These are phyloP conservation scores for Ophiostoma fasciatum DNA, from an alignment of 2,329 filamentous ascomycete species.

Conservation along the genomic window DNA sequence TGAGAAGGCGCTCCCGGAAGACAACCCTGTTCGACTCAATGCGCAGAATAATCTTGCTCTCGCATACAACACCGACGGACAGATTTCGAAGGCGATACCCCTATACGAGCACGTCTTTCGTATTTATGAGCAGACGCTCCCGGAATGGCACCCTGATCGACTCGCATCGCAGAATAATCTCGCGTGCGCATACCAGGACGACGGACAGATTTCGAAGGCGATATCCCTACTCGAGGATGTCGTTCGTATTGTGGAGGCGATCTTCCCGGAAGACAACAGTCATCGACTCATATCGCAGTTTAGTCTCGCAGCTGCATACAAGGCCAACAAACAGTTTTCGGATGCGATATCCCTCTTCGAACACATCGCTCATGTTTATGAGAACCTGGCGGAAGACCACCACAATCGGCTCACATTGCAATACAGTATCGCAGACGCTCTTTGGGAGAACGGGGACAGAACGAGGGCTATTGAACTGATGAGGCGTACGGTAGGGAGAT, in stretches of 20 bases:
- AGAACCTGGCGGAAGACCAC: background rate
- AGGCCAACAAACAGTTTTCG: constrained; percentile 12
- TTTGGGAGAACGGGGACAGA: background rate
- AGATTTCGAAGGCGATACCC: constrained; percentile 12
- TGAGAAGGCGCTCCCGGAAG: too few relatives aligned
- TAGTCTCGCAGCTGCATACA: constrained; percentile 7
- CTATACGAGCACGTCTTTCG: constrained; percentile 1
- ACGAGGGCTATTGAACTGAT: too few relatives aligned
- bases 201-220: constrained; percentile 14
- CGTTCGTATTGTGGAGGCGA: constrained; percentile 1
- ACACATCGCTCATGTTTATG: background rate
- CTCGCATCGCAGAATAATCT: constrained; percentile 1
- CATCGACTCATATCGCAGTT: constrained; percentile 2
- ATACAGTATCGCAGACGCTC: background rate
- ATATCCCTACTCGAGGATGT: constrained; percentile 4
- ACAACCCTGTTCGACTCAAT: background rate
- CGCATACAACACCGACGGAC: constrained; percentile 11
- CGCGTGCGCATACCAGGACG: constrained; percentile 8
- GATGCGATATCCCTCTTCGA: constrained; percentile 3
- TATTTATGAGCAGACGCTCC: constrained; percentile 4
- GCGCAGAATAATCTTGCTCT: constrained; percentile 11
- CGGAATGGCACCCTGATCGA: constrained; percentile 2
- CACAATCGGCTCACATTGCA: background rate
- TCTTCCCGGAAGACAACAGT: constrained; percentile 3
- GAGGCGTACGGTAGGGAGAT: too few relatives aligned